A percentile compares a stretch with the other conserved stretches of the same genome.
Evolutionary conservation across 2,329 filamentous ascomycete genomes (phyloP).

Genomic region (Acrocalymma vagum): DNA sequence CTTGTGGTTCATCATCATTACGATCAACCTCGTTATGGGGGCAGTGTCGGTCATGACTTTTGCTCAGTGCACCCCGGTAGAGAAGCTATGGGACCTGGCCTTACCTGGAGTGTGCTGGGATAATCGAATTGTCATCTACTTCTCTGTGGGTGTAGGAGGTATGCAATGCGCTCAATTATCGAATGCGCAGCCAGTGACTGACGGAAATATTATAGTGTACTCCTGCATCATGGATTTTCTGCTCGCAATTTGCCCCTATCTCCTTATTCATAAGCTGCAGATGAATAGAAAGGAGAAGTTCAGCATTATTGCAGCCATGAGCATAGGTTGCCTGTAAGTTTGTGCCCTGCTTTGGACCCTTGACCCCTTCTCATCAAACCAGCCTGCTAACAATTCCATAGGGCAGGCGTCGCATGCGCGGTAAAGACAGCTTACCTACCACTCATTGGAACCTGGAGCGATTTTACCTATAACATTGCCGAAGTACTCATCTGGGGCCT

Average conservation of each 20-base stretch:
- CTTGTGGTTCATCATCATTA: constrained; percentile 24
- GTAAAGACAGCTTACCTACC: constrained; percentile 33
- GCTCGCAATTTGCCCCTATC: constrained; percentile 33
- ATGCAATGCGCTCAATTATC: background rate
- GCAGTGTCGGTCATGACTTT: constrained; percentile 11
- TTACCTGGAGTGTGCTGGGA: constrained; percentile 19
- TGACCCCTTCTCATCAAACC: background rate
- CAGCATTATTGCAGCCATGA: constrained; percentile 33
- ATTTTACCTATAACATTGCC: constrained; percentile 20
- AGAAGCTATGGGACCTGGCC: constrained; percentile 19
- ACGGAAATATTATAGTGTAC: constrained; percentile 8
- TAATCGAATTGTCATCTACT: constrained; percentile 6
- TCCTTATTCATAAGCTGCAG: constrained; percentile 34
- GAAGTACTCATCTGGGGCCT: constrained; percentile 29
- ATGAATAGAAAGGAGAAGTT: constrained; percentile 38
- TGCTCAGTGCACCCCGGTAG: constrained; percentile 14
- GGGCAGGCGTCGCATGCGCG: constrained; percentile 27
- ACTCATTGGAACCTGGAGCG: constrained; percentile 25
- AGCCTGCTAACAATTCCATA: too few relatives aligned
- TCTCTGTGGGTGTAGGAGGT: constrained; percentile 18
- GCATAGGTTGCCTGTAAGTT: constrained; percentile 34
- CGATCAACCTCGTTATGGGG: constrained; percentile 16
- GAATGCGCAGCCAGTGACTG: background rate
- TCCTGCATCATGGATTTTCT: constrained; percentile 32
- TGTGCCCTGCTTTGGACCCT: background rate